Evolutionary conservation across 805 yeast genomes (phyloP).

Genomic region (Candida ascalaphidarum): DNA sequence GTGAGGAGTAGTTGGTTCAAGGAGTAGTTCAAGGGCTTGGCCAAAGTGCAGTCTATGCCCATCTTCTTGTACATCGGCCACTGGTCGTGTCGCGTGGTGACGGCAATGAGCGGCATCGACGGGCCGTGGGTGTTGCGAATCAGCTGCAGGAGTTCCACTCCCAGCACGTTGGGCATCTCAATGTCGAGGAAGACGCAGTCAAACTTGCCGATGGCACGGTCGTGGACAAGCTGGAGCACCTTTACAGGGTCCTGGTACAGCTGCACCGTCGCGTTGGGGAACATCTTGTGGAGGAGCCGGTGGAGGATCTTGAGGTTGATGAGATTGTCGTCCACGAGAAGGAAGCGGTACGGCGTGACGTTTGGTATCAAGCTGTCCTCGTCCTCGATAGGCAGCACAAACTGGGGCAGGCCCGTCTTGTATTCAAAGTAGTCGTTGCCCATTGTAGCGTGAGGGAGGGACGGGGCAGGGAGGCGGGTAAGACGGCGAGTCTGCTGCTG

Average conservation of each 20-base stretch:
- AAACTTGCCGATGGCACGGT: conserved; percentile 9
- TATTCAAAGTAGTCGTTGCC: not conserved
- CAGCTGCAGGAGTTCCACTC: conserved; percentile 25
- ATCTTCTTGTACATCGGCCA: conserved; percentile 22
- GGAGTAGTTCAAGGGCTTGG: conserved; percentile 26
- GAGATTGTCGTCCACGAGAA: conserved; percentile 33
- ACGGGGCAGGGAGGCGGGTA: no score
- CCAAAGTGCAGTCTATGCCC: conserved; percentile 34
- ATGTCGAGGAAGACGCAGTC: conserved; percentile 34
- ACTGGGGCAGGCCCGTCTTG: not conserved
- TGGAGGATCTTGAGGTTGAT: conserved; percentile 30
- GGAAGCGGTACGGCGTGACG: conserved; percentile 7
- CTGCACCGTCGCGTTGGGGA: conserved; percentile 21
- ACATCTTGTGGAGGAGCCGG: conserved; percentile 21
- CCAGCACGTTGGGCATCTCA: conserved; percentile 36
- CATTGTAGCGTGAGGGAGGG: no score
- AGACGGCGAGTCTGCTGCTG: no score
- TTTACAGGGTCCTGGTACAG: conserved; percentile 21
- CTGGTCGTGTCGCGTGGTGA: conserved; percentile 23
- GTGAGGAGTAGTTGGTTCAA: conserved; percentile 10
- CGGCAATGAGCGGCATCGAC: conserved; percentile 27
- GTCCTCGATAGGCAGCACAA: not conserved
- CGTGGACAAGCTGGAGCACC: conserved; percentile 9
- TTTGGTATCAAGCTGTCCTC: conserved; percentile 3
- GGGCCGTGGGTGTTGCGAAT: conserved; percentile 4